Evolutionary conservation across 208 protist genomes (phyloP).

Genomic region (Lotmaria passim): DNA sequence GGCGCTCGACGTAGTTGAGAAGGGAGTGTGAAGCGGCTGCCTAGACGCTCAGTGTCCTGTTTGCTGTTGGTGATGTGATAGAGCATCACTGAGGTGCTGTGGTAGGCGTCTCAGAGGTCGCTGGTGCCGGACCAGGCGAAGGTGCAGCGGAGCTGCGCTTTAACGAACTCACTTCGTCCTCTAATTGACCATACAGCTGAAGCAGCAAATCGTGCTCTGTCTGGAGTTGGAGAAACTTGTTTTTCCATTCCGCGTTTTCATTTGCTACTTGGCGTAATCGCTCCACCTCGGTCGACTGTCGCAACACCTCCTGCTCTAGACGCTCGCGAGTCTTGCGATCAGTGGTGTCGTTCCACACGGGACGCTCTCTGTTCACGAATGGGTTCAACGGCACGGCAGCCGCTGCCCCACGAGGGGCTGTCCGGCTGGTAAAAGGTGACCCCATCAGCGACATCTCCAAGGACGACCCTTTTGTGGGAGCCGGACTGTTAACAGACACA

Average conservation of each 20-base stretch:
- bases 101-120: background rate
- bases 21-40: too few relatives aligned
- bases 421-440: background rate
- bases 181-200: conserved; percentile 82
- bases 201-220: conserved; percentile 72
- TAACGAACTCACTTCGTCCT: conserved; percentile 52
- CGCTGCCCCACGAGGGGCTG: background rate
- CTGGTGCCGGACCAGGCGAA: background rate
- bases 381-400: conserved; percentile 21
- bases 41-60: background rate
- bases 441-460: conserved; percentile 11
- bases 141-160: background rate
- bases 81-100: background rate
- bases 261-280: conserved; percentile 44
- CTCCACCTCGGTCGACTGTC: conserved; percentile 77
- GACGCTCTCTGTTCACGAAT: conserved; percentile 21
- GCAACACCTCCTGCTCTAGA: conserved; percentile 73
- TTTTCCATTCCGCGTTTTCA: conserved; percentile 36
- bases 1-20: too few relatives aligned
- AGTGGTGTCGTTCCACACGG: conserved; percentile 24
- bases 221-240: conserved; percentile 44
- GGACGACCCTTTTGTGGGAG: conserved; percentile 6
- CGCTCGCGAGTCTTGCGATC: conserved; percentile 40
- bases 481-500: background rate
- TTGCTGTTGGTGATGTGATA: background rate